These are phyloP conservation scores for Phylloporus arenicola DNA, from an alignment of 768 basidiomycete species.

Conservation along the genomic window DNA sequence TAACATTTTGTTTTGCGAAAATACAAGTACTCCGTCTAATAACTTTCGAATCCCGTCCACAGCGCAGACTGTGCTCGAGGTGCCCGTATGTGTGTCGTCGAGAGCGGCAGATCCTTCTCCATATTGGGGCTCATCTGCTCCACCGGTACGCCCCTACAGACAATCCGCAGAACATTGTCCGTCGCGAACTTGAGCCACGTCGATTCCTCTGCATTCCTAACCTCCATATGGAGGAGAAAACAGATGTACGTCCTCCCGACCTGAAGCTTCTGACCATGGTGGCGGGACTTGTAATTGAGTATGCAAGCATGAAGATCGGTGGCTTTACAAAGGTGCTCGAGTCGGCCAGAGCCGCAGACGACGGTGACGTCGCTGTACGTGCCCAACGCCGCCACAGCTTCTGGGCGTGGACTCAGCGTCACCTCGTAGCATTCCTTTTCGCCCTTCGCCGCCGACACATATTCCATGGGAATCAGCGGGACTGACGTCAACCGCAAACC, in stretches of 20 bases:
- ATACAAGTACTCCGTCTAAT: too few relatives aligned
- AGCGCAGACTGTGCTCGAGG: conserved; percentile 9
- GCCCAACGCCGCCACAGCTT: not conserved
- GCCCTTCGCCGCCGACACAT: not conserved
- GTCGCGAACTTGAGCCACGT: conserved; percentile 24
- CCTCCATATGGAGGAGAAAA: conserved; percentile 17
- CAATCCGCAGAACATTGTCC: conserved; percentile 19
- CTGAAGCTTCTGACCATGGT: not conserved
- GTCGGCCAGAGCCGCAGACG: conserved; percentile 13
- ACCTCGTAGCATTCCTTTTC: conserved; percentile 6
- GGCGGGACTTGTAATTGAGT: conserved; percentile 17
- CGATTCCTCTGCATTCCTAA: not conserved
- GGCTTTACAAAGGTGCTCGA: conserved; percentile 8
- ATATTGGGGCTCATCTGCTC: not conserved
- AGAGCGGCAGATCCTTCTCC: conserved; percentile 2
- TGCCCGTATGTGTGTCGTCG: conserved; percentile 9
- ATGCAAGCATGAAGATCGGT: conserved; percentile 18
- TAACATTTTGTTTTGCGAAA: too few relatives aligned
- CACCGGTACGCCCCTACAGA: conserved; percentile 4
- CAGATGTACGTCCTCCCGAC: conserved; percentile 18
- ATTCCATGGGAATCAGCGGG: conserved; percentile 18
- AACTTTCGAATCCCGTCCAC: not conserved
- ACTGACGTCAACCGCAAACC: conserved; percentile 17
- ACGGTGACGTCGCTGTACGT: conserved; percentile 12
- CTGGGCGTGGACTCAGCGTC: conserved; percentile 5